phyloP scores from a whole-genome alignment of 148 eudicot species.

The Dianthus caryophyllus region DNA sequence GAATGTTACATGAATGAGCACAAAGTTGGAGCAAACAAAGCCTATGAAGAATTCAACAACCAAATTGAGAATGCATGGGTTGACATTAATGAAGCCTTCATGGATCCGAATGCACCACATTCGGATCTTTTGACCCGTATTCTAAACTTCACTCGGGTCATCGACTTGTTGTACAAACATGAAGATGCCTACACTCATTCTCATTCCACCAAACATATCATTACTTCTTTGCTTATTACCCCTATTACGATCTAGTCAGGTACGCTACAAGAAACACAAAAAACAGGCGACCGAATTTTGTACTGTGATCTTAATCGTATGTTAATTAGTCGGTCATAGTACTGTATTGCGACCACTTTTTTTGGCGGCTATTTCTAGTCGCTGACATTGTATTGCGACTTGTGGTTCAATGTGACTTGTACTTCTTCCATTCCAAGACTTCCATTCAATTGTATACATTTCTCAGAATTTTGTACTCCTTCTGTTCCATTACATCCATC shows the following conservation, averaged over 20 bases:
- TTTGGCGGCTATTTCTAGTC: too few relatives aligned
- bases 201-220: neutral
- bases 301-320: too few relatives aligned
- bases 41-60: neutral
- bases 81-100: neutral
- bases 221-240: neutral
- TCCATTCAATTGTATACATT: too few relatives aligned
- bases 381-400: too few relatives aligned
- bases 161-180: neutral
- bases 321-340: too few relatives aligned
- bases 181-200: constrained; percentile 1
- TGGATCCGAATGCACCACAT: neutral
- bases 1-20: neutral
- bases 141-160: neutral
- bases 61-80: neutral
- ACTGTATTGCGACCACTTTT: too few relatives aligned
- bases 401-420: too few relatives aligned
- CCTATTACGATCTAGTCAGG: neutral
- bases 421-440: too few relatives aligned
- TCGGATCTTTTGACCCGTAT: neutral
- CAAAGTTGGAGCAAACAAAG: neutral
- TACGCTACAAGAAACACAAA: too few relatives aligned
- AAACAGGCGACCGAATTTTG: too few relatives aligned
- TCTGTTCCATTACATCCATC: too few relatives aligned
- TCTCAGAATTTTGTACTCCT: too few relatives aligned